Evolutionary conservation across 306 rosid genomes (phyloP).

Genomic region (Corylus americana): DNA sequence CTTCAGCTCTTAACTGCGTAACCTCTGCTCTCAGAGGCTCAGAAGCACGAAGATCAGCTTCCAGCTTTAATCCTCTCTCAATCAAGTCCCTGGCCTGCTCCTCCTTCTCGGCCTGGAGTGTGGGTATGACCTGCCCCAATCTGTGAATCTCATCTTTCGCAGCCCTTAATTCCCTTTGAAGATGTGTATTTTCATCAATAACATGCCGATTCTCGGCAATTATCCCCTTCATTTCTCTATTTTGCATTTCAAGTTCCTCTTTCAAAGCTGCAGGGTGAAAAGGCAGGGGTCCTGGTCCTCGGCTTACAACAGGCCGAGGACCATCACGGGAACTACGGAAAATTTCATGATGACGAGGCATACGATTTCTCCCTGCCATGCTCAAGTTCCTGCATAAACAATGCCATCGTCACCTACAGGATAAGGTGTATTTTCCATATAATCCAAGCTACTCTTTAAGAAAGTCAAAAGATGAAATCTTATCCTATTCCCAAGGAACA

Average conservation of each 20-base stretch:
- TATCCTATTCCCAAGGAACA: background rate
- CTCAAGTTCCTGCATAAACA: slow-evolving; percentile 39
- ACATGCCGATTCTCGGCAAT: slow-evolving; percentile 42
- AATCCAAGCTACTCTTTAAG: slow-evolving; percentile 2
- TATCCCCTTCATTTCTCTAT: slow-evolving; percentile 41
- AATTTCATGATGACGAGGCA: slow-evolving; percentile 38
- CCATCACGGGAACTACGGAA: slow-evolving; percentile 38
- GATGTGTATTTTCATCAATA: slow-evolving; percentile 45
- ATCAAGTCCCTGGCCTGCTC: slow-evolving; percentile 34
- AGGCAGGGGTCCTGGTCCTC: slow-evolving; percentile 26
- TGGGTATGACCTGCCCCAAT: slow-evolving; percentile 40
- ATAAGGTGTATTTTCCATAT: slow-evolving; percentile 12
- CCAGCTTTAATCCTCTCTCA: slow-evolving; percentile 43
- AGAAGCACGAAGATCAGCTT: slow-evolving; percentile 49
- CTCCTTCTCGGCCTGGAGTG: slow-evolving; percentile 39
- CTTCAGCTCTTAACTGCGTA: slow-evolving; percentile 44
- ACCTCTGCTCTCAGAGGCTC: slow-evolving; percentile 46
- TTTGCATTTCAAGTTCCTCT: slow-evolving; percentile 50
- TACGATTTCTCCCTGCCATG: slow-evolving; percentile 46
- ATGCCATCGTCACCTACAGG: slow-evolving; percentile 17
- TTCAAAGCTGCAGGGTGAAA: slow-evolving; percentile 47
- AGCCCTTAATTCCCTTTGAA: slow-evolving; percentile 44
- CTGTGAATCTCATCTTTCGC: slow-evolving; percentile 50
- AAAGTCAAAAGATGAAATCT: slow-evolving; percentile 6
- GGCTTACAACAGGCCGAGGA: slow-evolving; percentile 31